Evolutionary conservation across 1,284 basidiomycete species (phyloP).

Genomic region (Cutaneotrichosporon sp.): DNA sequence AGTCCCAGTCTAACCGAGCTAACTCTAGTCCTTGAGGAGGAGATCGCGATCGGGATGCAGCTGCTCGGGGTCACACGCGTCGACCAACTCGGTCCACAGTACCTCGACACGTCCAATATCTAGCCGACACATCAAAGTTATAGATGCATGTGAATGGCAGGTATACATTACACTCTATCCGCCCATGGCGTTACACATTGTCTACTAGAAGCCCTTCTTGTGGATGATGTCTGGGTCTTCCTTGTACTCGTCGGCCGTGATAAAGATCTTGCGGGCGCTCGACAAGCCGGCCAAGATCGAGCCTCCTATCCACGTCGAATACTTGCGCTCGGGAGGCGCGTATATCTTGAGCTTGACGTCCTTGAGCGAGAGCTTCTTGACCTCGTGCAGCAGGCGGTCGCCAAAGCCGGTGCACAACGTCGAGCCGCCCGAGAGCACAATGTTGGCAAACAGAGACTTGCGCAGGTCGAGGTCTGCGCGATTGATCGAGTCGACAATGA

Average conservation of each 20-base stretch:
- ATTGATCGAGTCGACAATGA: conserved; percentile 59
- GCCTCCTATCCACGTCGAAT: conserved; percentile 99
- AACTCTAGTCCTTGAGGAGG: conserved; percentile 64
- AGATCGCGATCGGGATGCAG: conserved; percentile 75
- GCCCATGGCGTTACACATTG: conserved; percentile 5
- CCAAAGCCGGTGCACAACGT: conserved; percentile 94
- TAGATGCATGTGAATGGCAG: conserved; percentile 1
- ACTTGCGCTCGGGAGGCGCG: conserved; percentile 93
- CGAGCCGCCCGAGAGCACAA: conserved; percentile 94
- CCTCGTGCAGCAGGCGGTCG: conserved; percentile 89
- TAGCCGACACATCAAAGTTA: conserved; percentile 9
- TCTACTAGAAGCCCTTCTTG: conserved; percentile 50
- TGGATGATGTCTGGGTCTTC: conserved; percentile 99
- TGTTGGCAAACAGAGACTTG: conserved; percentile 93
- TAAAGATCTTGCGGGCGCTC: conserved; percentile 99
- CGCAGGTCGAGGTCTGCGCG: conserved; percentile 71
- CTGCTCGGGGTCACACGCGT: conserved; percentile 69
- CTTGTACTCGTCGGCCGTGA: conserved; percentile 98
- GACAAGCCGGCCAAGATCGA: conserved; percentile 91
- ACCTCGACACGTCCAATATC: conserved; percentile 36
- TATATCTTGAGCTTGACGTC: conserved; percentile 99
- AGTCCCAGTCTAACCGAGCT: conserved; percentile 19
- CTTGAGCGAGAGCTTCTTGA: conserved; percentile 93
- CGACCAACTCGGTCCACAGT: conserved; percentile 41
- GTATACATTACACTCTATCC: conserved; percentile 8